A percentile compares a stretch with the other conserved stretches of the same genome.
Conservation (phyloP, 805 yeast species). For the Candida michaelii region DNA sequence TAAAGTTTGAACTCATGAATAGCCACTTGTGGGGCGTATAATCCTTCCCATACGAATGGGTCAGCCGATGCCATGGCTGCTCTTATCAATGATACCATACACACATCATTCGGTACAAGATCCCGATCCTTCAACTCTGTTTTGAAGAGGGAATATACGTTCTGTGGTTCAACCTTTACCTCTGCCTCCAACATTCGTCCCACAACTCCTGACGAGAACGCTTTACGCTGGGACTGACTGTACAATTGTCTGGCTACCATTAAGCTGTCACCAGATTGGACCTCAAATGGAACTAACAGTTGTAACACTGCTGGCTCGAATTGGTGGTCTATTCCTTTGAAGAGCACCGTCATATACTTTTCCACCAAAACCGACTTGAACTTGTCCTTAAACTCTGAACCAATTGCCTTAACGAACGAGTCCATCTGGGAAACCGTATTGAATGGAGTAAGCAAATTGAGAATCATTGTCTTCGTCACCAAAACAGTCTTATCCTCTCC, state of each 20-base stretch:
- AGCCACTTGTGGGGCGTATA: slow-evolving; percentile 59
- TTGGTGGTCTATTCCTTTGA: slow-evolving; percentile 10
- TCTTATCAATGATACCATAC: slow-evolving; percentile 45
- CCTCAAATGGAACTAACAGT: no score
- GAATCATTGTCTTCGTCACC: slow-evolving; percentile 32
- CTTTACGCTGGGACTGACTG: slow-evolving; percentile 18
- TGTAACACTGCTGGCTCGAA: neutral
- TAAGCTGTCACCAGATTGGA: neutral
- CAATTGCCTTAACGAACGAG: slow-evolving; percentile 4
- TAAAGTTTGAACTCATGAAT: slow-evolving; percentile 55
- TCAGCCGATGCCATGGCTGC: slow-evolving; percentile 39
- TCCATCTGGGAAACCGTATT: slow-evolving; percentile 13
- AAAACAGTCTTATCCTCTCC: slow-evolving; percentile 19
- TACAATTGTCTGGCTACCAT: slow-evolving; percentile 5
- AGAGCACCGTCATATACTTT: slow-evolving; percentile 29
- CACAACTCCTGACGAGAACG: slow-evolving; percentile 21
- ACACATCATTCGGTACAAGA: slow-evolving; percentile 27
- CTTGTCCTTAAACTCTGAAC: neutral
- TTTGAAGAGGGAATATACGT: slow-evolving; percentile 29
- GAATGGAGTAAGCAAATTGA: slow-evolving; percentile 31
- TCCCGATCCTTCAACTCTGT: slow-evolving; percentile 21
- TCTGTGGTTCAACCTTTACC: slow-evolving; percentile 25
- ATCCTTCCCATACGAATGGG: slow-evolving; percentile 18
- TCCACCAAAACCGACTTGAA: slow-evolving; percentile 20
- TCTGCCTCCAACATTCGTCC: slow-evolving; percentile 42